These are phyloP conservation scores for Fusarium sulawesiense DNA, from an alignment of 2,329 filamentous ascomycete genomes.

Conservation along the genomic window DNA sequence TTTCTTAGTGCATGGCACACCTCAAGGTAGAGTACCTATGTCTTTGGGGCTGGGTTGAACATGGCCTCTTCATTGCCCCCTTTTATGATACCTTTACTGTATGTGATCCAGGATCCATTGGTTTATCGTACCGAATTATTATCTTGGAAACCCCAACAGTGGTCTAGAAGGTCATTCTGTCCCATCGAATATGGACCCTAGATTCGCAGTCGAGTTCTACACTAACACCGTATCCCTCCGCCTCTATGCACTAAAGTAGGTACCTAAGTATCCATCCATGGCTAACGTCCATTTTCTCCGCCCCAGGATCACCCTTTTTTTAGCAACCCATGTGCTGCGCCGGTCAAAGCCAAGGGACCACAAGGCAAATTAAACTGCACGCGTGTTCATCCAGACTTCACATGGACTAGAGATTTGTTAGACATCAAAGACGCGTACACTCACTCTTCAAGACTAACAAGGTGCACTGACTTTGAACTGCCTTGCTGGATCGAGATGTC, in stretches of 20 bases:
- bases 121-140: slow-evolving; percentile 1
- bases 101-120: not conserved
- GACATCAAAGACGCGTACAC: slow-evolving; percentile 14
- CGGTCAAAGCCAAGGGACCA: slow-evolving; percentile 9
- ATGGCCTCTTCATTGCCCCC: slow-evolving; percentile 34
- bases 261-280: not conserved
- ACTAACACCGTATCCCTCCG: not conserved
- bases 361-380: slow-evolving; percentile 32
- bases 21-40: not conserved
- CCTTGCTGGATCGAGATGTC: slow-evolving; percentile 29
- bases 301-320: slow-evolving; percentile 35
- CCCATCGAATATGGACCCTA: slow-evolving; percentile 18
- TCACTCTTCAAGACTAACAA: not conserved
- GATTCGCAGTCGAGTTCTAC: slow-evolving; percentile 7
- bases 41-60: slow-evolving; percentile 14
- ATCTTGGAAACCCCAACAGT: slow-evolving; percentile 5
- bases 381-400: slow-evolving; percentile 30
- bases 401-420: not conserved
- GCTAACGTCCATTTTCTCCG: slow-evolving; percentile 20
- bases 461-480: not conserved
- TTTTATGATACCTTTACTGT: not conserved
- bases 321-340: slow-evolving; percentile 34
- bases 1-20: not conserved
- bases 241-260: not conserved
- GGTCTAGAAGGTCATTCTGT: slow-evolving; percentile 21